Conservation (phyloP, 1,284 basidiomycete species). For the Melampsora abietis-canadensis region DNA sequence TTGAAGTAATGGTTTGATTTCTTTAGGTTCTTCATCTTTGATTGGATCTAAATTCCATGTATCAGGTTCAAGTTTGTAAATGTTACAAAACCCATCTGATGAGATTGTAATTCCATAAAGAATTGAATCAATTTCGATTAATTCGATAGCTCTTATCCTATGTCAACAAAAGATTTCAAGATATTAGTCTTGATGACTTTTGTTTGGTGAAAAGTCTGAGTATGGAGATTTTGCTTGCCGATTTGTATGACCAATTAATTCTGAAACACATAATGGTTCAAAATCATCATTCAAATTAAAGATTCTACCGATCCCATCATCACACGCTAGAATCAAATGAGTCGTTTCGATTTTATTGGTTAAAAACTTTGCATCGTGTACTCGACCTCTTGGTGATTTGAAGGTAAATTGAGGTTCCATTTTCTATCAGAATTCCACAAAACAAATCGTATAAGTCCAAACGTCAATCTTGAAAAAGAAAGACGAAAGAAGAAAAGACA, state of each 20-base stretch:
- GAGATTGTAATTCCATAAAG: slow-evolving; percentile 38
- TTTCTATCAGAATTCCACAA: slow-evolving; percentile 4
- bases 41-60: slow-evolving; percentile 9
- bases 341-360: slow-evolving; percentile 6
- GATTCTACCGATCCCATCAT: slow-evolving; percentile 37
- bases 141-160: slow-evolving; percentile 34
- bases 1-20: slow-evolving; percentile 23
- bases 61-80: slow-evolving; percentile 21
- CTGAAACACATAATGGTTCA: slow-evolving; percentile 32
- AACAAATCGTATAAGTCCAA: background rate
- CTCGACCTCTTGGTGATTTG: slow-evolving; percentile 38
- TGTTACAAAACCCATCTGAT: slow-evolving; percentile 40
- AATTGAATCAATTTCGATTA: slow-evolving; percentile 3
- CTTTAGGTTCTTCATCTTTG: background rate
- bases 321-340: slow-evolving; percentile 38
- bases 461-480: background rate
- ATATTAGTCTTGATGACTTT: background rate
- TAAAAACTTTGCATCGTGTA: slow-evolving; percentile 41
- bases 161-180: background rate
- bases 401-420: slow-evolving; percentile 41
- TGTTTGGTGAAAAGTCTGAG: background rate
- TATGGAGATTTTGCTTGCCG: slow-evolving; percentile 6
- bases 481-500: background rate
- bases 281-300: slow-evolving; percentile 26
- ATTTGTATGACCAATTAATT: slow-evolving; percentile 37